These are phyloP conservation scores for Neurospora sublineolata DNA, from an alignment of 495 filamentous ascomycete species.

Conservation along the genomic window DNA sequence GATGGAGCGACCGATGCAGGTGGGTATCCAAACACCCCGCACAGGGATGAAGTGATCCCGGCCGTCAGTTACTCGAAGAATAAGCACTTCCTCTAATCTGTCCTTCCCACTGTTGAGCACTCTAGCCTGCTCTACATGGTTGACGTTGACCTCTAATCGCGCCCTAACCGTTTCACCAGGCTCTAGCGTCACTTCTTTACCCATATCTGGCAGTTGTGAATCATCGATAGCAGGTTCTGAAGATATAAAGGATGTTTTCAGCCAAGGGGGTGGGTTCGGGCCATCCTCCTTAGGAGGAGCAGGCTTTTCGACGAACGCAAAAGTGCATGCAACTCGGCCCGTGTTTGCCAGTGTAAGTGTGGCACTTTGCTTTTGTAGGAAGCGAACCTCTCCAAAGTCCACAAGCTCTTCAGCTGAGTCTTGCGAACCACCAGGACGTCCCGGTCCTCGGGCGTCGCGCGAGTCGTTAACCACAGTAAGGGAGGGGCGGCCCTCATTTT, in stretches of 20 bases:
- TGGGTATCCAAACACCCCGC: conserved; percentile 64
- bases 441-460: conserved; percentile 12
- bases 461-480: conserved; percentile 76
- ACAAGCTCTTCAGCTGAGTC: conserved; percentile 42
- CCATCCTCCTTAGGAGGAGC: conserved; percentile 32
- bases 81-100: conserved; percentile 71
- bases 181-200: conserved; percentile 48
- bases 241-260: conserved; percentile 50
- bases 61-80: conserved; percentile 76
- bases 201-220: conserved; percentile 26
- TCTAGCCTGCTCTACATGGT: conserved; percentile 49
- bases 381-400: conserved; percentile 64
- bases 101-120: conserved; percentile 56
- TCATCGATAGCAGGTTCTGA: conserved; percentile 25
- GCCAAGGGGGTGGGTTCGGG: conserved; percentile 46
- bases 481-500: conserved; percentile 80
- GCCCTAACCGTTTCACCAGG: conserved; percentile 75
- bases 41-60: conserved; percentile 87
- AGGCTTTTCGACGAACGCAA: conserved; percentile 63
- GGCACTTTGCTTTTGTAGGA: conserved; percentile 50
- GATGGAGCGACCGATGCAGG: conserved; percentile 71
- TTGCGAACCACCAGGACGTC: conserved; percentile 9
- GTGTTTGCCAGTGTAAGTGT: conserved; percentile 84
- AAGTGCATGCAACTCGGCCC: conserved; percentile 60
- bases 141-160: conserved; percentile 52